Conservation (phyloP, 139 green algal genomes). For the Chlamydomonas incerta region DNA sequence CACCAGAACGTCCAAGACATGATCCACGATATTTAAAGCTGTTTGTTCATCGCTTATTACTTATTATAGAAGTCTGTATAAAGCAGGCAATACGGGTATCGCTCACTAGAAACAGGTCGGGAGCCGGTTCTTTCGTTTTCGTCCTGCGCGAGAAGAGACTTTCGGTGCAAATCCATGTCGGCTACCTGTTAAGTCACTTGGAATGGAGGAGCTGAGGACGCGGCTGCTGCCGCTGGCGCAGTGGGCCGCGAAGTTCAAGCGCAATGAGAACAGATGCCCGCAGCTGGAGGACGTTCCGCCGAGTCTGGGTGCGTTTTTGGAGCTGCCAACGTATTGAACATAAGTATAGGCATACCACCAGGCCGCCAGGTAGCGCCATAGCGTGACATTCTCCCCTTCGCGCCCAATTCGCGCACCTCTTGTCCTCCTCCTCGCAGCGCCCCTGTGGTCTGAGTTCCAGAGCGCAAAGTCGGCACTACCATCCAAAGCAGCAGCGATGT, state of each 20-base stretch:
- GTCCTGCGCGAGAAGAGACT: no score
- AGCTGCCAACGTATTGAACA: no score
- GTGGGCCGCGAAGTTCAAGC: slow-evolving; percentile 18
- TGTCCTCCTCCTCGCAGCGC: background rate
- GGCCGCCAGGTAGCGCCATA: background rate
- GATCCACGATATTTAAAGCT: no score
- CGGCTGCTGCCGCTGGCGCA: slow-evolving; percentile 19
- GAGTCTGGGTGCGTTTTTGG: slow-evolving; percentile 2
- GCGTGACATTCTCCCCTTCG: background rate
- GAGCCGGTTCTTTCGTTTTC: no score
- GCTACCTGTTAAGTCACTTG: no score
- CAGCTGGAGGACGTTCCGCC: background rate
- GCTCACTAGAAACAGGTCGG: no score
- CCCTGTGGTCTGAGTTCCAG: slow-evolving; percentile 21
- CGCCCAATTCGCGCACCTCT: background rate
- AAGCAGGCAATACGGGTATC: no score
- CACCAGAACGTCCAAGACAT: no score
- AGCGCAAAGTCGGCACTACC: background rate
- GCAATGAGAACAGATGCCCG: background rate
- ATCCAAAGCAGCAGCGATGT: background rate
- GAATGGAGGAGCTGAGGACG: background rate
- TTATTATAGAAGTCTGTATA: no score
- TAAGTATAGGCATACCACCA: no score
- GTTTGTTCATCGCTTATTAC: no score
- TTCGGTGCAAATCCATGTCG: no score